These are phyloP conservation scores for Pyrenochaeta sp. DNA, from an alignment of 2,329 filamentous ascomycete genomes.

Conservation along the genomic window DNA sequence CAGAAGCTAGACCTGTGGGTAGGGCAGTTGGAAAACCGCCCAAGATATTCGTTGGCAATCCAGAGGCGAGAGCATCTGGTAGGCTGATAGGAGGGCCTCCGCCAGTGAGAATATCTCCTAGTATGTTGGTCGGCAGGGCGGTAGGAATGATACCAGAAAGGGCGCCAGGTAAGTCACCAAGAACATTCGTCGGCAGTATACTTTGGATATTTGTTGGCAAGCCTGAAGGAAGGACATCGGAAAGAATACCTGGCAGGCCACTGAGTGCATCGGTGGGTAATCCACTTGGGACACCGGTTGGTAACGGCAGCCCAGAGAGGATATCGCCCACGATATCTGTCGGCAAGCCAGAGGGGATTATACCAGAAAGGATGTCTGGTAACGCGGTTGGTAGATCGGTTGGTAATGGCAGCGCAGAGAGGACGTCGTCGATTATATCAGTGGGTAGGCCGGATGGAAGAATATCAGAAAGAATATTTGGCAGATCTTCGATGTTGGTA, in stretches of 20 bases:
- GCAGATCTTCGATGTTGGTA: background rate
- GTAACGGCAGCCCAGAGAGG: too few species aligned
- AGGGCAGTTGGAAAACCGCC: background rate
- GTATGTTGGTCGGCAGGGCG: background rate
- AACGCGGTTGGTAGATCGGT: background rate
- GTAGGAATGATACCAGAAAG: background rate
- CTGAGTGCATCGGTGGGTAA: slow-evolving; percentile 2
- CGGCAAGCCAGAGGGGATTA: background rate
- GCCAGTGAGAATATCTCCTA: too few species aligned
- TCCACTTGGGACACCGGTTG: too few species aligned
- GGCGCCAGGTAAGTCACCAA: background rate
- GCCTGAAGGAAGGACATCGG: too few species aligned
- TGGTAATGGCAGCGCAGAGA: background rate
- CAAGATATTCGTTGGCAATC: background rate
- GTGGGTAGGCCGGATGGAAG: background rate
- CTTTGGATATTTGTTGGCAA: too few species aligned
- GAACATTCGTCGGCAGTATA: background rate
- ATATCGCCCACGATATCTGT: background rate
- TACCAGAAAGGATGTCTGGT: background rate
- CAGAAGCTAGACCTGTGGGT: background rate
- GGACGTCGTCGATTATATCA: background rate
- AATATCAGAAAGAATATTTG: background rate
- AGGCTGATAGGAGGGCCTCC: background rate
- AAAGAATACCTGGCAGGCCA: too few species aligned
- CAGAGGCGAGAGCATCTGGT: background rate